Evolutionary conservation across 306 rosid species (phyloP), one percentile per base, ranked within the genome.

Genomic region (Corylus heterophylla): DNA sequence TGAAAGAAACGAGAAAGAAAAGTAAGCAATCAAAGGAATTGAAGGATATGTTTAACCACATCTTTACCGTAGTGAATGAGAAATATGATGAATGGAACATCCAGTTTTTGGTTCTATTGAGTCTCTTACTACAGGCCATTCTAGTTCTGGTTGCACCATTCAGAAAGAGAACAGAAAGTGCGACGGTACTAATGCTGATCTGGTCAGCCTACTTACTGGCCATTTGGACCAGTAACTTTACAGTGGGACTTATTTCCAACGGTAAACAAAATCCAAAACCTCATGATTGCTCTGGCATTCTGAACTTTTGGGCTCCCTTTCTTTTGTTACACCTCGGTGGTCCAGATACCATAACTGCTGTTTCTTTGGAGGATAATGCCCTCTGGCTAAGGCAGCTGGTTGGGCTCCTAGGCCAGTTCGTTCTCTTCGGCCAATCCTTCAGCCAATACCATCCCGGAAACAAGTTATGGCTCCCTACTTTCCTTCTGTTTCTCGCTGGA

Each of bases 331-430:
- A 81, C 25, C 17, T 75, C 0, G 84, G 84, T 8, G 77, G 84
- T 20, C 55, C 84, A 0, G 77, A 81, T 39, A 76, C 80, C 48
- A 84, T 87, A 0, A 84, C 88, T 18, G 83, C 88, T 7, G 74
- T 84, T 39, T 58, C 90, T 49, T 67, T 84, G 0, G 85, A 84
- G 20, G 90, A 87, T 45, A 85, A 87, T 35, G 66, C 79, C 2
- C 75, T 84, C 7, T 87, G 87, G 90, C 35, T 58, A 0, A 74
- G 88, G 55, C 90, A 87, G 18, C 25, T 87, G 4, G 45, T 75
- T 29, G 77, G 81, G 0, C 51, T 87, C 5, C 0, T 77, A 1
- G 49, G 77, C 59, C 87, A 84, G 44, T 76, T 84, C 2, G 0
- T 81, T 29, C 61, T 87, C 56, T 84, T 86, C 54, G 0, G 75